Evolutionary conservation across 345 rosid genomes (phyloP).

Genomic region (Limnanthes douglasii): DNA sequence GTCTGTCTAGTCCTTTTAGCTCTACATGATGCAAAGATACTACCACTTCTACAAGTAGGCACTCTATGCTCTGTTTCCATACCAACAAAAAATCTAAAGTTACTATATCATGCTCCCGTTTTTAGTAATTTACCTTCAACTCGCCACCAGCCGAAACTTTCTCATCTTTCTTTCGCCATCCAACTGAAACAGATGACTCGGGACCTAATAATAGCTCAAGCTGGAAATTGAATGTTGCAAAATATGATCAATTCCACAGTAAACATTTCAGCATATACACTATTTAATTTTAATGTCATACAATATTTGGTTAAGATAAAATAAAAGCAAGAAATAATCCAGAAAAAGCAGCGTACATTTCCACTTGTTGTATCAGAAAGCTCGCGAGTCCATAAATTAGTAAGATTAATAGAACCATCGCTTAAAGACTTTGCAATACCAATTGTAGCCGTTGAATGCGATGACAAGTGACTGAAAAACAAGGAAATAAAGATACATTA

Average conservation of each 20-base stretch:
- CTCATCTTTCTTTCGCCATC: constrained; percentile 81
- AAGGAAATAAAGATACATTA: constrained; percentile 6
- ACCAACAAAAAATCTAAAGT: too few relatives aligned
- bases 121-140: constrained; percentile 31
- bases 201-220: constrained; percentile 67
- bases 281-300: too few relatives aligned
- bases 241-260: constrained; percentile 7
- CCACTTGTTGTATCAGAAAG: constrained; percentile 75
- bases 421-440: constrained; percentile 60
- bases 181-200: constrained; percentile 63
- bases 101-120: background rate
- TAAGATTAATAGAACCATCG: constrained; percentile 89
- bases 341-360: constrained; percentile 38
- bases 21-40: background rate
- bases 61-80: too few relatives aligned
- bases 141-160: constrained; percentile 64
- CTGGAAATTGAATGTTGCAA: constrained; percentile 18
- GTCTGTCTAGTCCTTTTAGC: background rate
- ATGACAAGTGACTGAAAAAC: constrained; percentile 48
- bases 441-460: constrained; percentile 71
- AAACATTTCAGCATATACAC: background rate
- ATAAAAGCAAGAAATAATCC: background rate
- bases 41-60: too few relatives aligned
- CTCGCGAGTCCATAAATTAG: constrained; percentile 85
- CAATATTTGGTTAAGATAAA: too few relatives aligned